These are phyloP conservation scores for Sphagnum magellanicum DNA, from an alignment of 228 moss, liverwort and hornwort genomes.

Conservation along the genomic window DNA sequence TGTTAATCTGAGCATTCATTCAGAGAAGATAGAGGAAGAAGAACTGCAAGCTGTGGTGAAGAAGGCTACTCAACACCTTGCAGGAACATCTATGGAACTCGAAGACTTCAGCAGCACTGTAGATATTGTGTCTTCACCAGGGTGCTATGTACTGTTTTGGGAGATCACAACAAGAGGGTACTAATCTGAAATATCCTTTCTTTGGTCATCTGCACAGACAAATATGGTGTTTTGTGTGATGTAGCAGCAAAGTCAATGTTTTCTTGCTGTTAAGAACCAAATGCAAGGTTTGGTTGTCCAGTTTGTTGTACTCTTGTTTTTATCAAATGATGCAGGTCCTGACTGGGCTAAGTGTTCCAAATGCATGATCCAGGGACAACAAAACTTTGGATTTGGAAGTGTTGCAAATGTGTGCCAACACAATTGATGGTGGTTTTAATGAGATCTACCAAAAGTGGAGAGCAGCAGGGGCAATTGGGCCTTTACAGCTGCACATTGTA, in stretches of 20 bases:
- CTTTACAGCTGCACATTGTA: constrained; percentile 27
- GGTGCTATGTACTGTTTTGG: constrained; percentile 49
- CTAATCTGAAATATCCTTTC: not conserved
- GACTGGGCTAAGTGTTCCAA: too few relatives aligned
- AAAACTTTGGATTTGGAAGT: not conserved
- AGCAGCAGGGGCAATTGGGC: not conserved
- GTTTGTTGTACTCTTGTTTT: too few relatives aligned
- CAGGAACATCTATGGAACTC: constrained; percentile 30
- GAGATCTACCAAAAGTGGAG: not conserved
- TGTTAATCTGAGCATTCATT: constrained; percentile 37
- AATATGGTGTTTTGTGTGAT: not conserved
- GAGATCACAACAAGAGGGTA: constrained; percentile 35
- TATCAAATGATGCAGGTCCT: too few relatives aligned
- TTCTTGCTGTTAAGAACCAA: too few relatives aligned
- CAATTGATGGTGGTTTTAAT: constrained; percentile 2
- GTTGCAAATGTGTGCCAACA: constrained; percentile 7
- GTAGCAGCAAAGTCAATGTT: too few relatives aligned
- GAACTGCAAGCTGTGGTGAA: constrained; percentile 47
- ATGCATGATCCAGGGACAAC: not conserved
- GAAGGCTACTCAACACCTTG: constrained; percentile 19
- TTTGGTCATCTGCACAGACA: not conserved
- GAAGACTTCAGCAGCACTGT: constrained; percentile 39
- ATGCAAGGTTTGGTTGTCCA: too few relatives aligned
- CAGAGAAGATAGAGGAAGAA: constrained; percentile 40
- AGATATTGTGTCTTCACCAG: constrained; percentile 27